Percentiles rank a stretch among this genome's conserved stretches.
Conservation (phyloP, 441 rosid genomes). For the Metrosideros polymorpha region DNA sequence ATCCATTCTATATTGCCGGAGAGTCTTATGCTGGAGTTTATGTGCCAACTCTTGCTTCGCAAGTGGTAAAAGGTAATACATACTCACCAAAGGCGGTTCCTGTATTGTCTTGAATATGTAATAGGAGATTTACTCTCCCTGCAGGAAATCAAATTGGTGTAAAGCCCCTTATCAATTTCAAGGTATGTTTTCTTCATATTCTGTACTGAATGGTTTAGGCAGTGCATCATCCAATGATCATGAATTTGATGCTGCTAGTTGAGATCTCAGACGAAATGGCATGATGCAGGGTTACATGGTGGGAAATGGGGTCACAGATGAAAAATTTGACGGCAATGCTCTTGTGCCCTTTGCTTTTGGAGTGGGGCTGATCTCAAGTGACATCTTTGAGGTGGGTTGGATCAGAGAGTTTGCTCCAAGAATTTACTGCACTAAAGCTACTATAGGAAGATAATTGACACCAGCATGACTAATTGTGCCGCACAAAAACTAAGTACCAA, state of each 20-base stretch:
- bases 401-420: not conserved
- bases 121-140: not conserved
- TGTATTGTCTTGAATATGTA: not conserved
- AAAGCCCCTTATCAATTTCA: slow-evolving; percentile 2
- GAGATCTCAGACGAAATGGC: not conserved
- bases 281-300: slow-evolving; percentile 8
- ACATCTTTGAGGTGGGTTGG: not conserved
- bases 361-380: slow-evolving; percentile 9
- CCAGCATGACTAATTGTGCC: not conserved
- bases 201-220: not conserved
- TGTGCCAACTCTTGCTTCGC: slow-evolving; percentile 7
- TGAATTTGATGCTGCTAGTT: not conserved
- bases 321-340: not conserved
- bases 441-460: not conserved
- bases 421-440: not conserved
- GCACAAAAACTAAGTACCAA: not conserved
- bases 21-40: slow-evolving; percentile 14
- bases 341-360: slow-evolving; percentile 1
- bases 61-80: not conserved
- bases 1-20: slow-evolving; percentile 4
- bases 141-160: not conserved
- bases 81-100: not conserved
- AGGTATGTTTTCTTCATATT: not conserved
- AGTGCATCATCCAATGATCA: not conserved
- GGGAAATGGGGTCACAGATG: slow-evolving; percentile 4